These are phyloP conservation scores for Akanthomyces muscarius DNA, from an alignment of 2,329 filamentous ascomycete genomes.

Conservation along the genomic window DNA sequence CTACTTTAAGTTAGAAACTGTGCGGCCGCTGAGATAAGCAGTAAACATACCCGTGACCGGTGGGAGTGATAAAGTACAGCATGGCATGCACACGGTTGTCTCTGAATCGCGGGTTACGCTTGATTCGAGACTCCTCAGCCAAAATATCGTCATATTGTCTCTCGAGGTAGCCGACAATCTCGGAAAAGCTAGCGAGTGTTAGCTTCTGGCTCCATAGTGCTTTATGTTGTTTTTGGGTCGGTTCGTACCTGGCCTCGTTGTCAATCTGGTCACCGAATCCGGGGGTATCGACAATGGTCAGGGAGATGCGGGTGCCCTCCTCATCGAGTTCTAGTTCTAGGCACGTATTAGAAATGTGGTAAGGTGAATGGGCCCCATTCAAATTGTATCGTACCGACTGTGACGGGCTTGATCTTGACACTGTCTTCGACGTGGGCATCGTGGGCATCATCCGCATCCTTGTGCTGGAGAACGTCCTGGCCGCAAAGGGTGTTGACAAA, in stretches of 20 bases:
- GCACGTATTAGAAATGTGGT: slow-evolving; percentile 20
- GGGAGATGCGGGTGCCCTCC: slow-evolving; percentile 94
- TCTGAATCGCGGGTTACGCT: slow-evolving; percentile 99
- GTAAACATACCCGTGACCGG: slow-evolving; percentile 74
- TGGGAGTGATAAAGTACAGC: slow-evolving; percentile 99
- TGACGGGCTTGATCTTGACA: slow-evolving; percentile 97
- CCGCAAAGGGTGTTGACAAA: slow-evolving; percentile 99
- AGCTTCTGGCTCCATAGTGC: neutral
- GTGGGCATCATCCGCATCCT: slow-evolving; percentile 86
- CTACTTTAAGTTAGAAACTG: slow-evolving; percentile 39
- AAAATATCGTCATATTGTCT: slow-evolving; percentile 99
- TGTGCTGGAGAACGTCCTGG: slow-evolving; percentile 84
- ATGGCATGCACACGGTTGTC: slow-evolving; percentile 98
- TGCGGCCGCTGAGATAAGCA: neutral
- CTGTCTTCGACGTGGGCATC: slow-evolving; percentile 92
- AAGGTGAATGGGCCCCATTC: slow-evolving; percentile 23
- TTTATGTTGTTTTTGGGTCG: slow-evolving; percentile 16
- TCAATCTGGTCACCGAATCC: slow-evolving; percentile 99
- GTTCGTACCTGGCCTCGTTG: slow-evolving; percentile 84
- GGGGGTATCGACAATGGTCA: slow-evolving; percentile 97
- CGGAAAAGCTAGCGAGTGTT: slow-evolving; percentile 66
- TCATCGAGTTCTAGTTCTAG: slow-evolving; percentile 92
- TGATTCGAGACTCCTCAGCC: slow-evolving; percentile 98
- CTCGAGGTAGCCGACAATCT: slow-evolving; percentile 98
- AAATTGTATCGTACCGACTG: slow-evolving; percentile 65